Evolutionary conservation across 2,329 filamentous ascomycete species (phyloP).

Genomic region (Keithomyces neogunnii): DNA sequence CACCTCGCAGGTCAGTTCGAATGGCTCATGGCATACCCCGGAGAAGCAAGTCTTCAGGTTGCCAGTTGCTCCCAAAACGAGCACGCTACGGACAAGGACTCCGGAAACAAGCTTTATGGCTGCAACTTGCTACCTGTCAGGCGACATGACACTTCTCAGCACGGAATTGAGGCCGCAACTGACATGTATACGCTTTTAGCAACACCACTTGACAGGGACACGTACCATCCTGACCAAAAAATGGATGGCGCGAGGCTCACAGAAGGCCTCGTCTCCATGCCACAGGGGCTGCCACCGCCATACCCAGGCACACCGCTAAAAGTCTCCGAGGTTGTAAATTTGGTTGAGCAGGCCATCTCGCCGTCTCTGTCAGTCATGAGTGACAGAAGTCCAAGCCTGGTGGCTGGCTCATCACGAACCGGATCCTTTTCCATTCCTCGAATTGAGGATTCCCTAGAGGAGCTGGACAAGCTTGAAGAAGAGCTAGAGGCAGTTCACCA

Average conservation of each 20-base stretch:
- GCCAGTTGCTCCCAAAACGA: conserved; percentile 10
- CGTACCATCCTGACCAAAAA: conserved; percentile 9
- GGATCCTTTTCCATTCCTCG: conserved; percentile 32
- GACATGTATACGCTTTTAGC: conserved; percentile 39
- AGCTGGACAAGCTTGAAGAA: conserved; percentile 53
- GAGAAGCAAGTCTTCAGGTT: conserved; percentile 16
- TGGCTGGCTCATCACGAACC: conserved; percentile 21
- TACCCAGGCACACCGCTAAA: conserved; percentile 19
- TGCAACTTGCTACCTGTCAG: conserved; percentile 38
- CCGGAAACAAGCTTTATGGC: conserved; percentile 31
- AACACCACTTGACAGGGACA: conserved; percentile 28
- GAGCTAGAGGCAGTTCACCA: conserved; percentile 45
- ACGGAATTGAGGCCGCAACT: conserved; percentile 13
- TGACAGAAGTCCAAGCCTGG: conserved; percentile 24
- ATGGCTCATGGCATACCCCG: conserved; percentile 35
- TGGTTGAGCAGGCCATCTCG: conserved; percentile 23
- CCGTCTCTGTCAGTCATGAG: conserved; percentile 22
- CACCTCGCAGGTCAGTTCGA: conserved; percentile 43
- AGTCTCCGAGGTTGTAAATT: conserved; percentile 19
- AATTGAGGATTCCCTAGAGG: conserved; percentile 57
- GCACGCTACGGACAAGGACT: neutral
- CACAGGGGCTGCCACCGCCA: conserved; percentile 11
- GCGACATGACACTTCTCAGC: neutral
- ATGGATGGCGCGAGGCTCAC: conserved; percentile 11
- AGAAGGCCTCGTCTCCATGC: neutral